These are phyloP conservation scores for Linnemannia elongata DNA, from an alignment of 192 early-diverging fungal species.

Conservation along the genomic window DNA sequence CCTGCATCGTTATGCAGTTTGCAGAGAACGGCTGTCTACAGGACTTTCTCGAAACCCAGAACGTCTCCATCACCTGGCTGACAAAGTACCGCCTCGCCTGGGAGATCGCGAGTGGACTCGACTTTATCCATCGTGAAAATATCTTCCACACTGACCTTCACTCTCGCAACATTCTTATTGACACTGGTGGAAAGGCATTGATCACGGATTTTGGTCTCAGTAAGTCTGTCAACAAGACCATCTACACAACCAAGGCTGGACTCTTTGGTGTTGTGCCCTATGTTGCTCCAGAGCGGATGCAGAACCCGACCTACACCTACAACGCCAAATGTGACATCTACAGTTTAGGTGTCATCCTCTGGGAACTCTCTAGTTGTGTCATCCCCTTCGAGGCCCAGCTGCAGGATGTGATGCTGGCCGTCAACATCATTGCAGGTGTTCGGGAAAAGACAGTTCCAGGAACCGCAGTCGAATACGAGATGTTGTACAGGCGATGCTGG, in stretches of 20 bases:
- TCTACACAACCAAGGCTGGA: constrained; percentile 53
- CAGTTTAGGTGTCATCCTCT: constrained; percentile 59
- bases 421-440: constrained; percentile 57
- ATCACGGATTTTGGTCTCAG: constrained; percentile 61
- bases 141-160: constrained; percentile 56
- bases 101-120: constrained; percentile 56
- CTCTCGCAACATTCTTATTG: constrained; percentile 60
- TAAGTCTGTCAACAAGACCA: constrained; percentile 52
- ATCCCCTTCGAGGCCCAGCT: constrained; percentile 53
- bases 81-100: constrained; percentile 54
- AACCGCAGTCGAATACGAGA: constrained; percentile 57
- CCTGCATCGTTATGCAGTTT: constrained; percentile 61
- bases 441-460: constrained; percentile 57
- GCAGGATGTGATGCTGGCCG: constrained; percentile 59
- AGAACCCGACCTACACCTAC: constrained; percentile 57
- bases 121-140: constrained; percentile 60
- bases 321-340: constrained; percentile 61
- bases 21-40: constrained; percentile 57
- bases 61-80: constrained; percentile 51
- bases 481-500: constrained; percentile 57
- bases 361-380: constrained; percentile 57
- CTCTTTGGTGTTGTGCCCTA: constrained; percentile 60
- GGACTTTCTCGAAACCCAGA: constrained; percentile 57
- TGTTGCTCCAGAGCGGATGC: constrained; percentile 59
- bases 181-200: constrained; percentile 55